Conservation (phyloP, 176 grass and related monocot genomes). For the Cocos nucifera region DNA sequence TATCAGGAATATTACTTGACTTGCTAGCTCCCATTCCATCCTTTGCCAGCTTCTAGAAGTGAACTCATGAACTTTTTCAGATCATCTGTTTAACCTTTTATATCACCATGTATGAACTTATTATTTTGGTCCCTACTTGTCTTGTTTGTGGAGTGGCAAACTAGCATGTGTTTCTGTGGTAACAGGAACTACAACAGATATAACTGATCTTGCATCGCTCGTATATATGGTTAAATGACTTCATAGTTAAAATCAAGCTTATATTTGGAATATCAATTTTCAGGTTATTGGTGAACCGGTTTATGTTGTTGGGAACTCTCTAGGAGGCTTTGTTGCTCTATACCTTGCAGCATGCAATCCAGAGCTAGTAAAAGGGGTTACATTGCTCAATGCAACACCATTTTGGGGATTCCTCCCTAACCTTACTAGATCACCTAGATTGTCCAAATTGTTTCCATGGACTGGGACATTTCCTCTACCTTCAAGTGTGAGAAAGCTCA, state of each 20-base stretch:
- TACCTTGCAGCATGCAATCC: slow-evolving; percentile 69
- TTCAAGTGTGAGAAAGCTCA: slow-evolving; percentile 58
- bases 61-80: too few relatives aligned
- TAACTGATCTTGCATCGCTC: too few relatives aligned
- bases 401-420: slow-evolving; percentile 98
- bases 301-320: slow-evolving; percentile 88
- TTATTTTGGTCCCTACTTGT: background rate
- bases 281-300: slow-evolving; percentile 93
- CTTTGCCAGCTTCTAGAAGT: too few relatives aligned
- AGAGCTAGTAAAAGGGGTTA: slow-evolving; percentile 79
- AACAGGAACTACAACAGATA: too few relatives aligned
- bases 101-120: too few relatives aligned
- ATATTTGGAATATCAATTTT: slow-evolving; percentile 10
- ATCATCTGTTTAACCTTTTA: too few relatives aligned
- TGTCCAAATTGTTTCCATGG: slow-evolving; percentile 86
- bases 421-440: slow-evolving; percentile 53
- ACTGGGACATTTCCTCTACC: slow-evolving; percentile 94
- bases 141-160: background rate
- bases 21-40: too few relatives aligned
- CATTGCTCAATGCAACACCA: slow-evolving; percentile 91
- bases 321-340: slow-evolving; percentile 79
- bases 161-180: too few relatives aligned
- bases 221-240: too few relatives aligned
- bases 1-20: too few relatives aligned
- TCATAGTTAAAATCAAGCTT: too few relatives aligned